These are phyloP conservation scores for Arthrinium puccinioides DNA, from an alignment of 2,329 filamentous ascomycete genomes.

Conservation along the genomic window DNA sequence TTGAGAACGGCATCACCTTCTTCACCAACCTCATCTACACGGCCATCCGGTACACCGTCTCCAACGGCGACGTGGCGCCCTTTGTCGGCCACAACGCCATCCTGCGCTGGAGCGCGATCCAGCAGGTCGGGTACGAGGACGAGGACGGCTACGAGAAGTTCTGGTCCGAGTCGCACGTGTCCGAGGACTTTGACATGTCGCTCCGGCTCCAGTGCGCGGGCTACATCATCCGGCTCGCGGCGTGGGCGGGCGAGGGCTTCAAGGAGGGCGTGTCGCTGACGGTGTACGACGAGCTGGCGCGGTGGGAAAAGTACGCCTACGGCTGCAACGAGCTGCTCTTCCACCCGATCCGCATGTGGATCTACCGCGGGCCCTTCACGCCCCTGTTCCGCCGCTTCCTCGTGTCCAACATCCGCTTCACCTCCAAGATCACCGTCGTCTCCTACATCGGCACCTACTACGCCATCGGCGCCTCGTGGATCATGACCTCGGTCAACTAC, in stretches of 20 bases:
- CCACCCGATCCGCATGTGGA: constrained; percentile 57
- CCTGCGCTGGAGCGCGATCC: constrained; percentile 60
- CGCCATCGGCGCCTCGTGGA: constrained; percentile 59
- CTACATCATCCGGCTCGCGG: constrained; percentile 60
- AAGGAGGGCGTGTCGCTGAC: constrained; percentile 68
- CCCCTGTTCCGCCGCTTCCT: constrained; percentile 56
- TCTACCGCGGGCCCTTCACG: constrained; percentile 56
- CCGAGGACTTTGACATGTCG: constrained; percentile 72
- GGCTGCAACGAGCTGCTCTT: constrained; percentile 67
- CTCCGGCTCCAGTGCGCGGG: constrained; percentile 63
- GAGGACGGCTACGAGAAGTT: constrained; percentile 57
- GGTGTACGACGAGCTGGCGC: constrained; percentile 63
- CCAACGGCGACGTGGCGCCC: constrained; percentile 64
- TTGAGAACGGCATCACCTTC: constrained; percentile 66
- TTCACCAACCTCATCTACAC: constrained; percentile 75
- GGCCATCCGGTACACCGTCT: constrained; percentile 62
- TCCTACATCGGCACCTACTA: constrained; percentile 55
- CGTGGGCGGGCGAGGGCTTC: constrained; percentile 63
- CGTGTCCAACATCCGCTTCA: constrained; percentile 51
- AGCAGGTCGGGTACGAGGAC: constrained; percentile 47
- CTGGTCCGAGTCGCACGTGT: constrained; percentile 71
- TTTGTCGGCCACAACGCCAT: constrained; percentile 77
- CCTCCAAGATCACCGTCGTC: constrained; percentile 64
- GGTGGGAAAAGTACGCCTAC: constrained; percentile 70
- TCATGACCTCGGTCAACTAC: constrained; percentile 64